These are phyloP conservation scores for Curvularia lunata DNA, from an alignment of 2,329 filamentous ascomycete species.

Conservation along the genomic window DNA sequence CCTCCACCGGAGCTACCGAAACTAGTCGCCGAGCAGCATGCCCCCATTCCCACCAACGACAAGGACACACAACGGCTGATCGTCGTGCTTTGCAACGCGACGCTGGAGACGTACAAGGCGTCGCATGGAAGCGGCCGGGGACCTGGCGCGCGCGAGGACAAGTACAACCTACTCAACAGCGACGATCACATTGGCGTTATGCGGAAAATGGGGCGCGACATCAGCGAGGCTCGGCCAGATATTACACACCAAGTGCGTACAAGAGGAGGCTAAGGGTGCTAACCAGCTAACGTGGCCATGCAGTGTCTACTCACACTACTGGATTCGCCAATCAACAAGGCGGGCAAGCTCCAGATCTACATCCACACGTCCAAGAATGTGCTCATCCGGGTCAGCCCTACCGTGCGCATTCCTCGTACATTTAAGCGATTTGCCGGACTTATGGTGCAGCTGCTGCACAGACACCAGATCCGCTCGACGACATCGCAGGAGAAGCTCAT, in stretches of 20 bases:
- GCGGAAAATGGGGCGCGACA: constrained; percentile 99
- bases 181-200: constrained; percentile 99
- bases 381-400: constrained; percentile 96
- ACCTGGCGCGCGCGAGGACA: constrained; percentile 78
- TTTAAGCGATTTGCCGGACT: constrained; percentile 99
- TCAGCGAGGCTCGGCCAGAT: constrained; percentile 95
- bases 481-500: constrained; percentile 97
- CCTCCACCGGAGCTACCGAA: constrained; percentile 89
- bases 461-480: constrained; percentile 92
- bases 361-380: constrained; percentile 98
- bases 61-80: constrained; percentile 92
- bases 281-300: constrained; percentile 29
- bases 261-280: constrained; percentile 13
- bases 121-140: constrained; percentile 71
- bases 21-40: constrained; percentile 90
- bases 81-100: constrained; percentile 95
- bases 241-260: constrained; percentile 93
- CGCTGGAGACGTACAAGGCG: constrained; percentile 95
- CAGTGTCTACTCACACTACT: constrained; percentile 96
- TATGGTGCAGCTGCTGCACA: constrained; percentile 97
- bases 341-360: constrained; percentile 95
- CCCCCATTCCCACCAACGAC: constrained; percentile 81
- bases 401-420: constrained; percentile 94
- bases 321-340: constrained; percentile 98
- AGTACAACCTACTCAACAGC: constrained; percentile 97